Evolutionary conservation across 2,329 filamentous ascomycete genomes (phyloP).

Genomic region (Gliomastix tumulicola): DNA sequence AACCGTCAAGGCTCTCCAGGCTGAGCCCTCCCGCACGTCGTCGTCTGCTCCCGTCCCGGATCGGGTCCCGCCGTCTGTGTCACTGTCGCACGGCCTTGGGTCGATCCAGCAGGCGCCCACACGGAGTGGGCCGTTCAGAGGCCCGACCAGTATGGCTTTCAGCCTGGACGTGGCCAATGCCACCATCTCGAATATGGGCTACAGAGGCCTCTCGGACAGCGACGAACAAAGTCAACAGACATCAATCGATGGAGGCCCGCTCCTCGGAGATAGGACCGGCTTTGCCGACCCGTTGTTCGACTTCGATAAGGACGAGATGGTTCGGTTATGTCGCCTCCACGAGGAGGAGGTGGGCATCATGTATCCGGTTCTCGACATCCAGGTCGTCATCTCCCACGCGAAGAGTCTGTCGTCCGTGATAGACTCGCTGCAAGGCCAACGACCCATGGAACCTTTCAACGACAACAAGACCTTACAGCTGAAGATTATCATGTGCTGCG

Average conservation of each 20-base stretch:
- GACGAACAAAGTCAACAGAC: constrained; percentile 16
- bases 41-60: constrained; percentile 33
- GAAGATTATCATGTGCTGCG: constrained; percentile 78
- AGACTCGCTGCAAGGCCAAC: constrained; percentile 38
- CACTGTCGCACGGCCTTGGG: constrained; percentile 32
- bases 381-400: constrained; percentile 63
- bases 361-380: constrained; percentile 80
- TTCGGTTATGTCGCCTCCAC: constrained; percentile 71
- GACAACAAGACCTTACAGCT: constrained; percentile 59
- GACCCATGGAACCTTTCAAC: constrained; percentile 28
- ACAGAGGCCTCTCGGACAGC: constrained; percentile 55
- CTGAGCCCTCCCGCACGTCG: constrained; percentile 38
- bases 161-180: constrained; percentile 81
- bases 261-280: not conserved
- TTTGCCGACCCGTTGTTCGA: constrained; percentile 67
- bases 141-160: constrained; percentile 79
- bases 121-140: constrained; percentile 64
- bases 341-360: constrained; percentile 89
- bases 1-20: constrained; percentile 62
- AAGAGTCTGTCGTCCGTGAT: constrained; percentile 66
- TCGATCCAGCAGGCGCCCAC: constrained; percentile 33
- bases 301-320: constrained; percentile 70
- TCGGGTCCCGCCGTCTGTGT: constrained; percentile 32
- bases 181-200: constrained; percentile 85
- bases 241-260: too few species aligned